phyloP scores from a whole-genome alignment of 2,329 filamentous ascomycete genomes.

The Huntiella savannae region DNA sequence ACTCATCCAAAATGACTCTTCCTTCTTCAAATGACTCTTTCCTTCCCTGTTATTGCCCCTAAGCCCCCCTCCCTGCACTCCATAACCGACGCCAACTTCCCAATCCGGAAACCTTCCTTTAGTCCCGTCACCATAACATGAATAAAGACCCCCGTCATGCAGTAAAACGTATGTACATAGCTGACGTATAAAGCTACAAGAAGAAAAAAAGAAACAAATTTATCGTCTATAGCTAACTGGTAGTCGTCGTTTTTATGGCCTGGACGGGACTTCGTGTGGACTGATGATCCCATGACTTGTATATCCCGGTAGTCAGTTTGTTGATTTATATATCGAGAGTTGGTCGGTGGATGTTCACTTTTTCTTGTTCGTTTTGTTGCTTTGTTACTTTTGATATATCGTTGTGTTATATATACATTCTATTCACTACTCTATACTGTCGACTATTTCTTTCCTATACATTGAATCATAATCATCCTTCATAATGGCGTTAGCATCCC shows the following conservation, averaged over 20 bases:
- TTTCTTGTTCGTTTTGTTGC: background rate
- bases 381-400: background rate
- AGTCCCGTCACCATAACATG: background rate
- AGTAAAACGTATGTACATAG: too few relatives aligned
- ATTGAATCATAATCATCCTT: background rate
- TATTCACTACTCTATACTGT: background rate
- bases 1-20: too few relatives aligned
- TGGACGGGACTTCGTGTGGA: background rate
- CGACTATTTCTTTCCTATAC: background rate
- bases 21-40: too few relatives aligned
- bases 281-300: too few relatives aligned
- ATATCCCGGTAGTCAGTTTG: background rate
- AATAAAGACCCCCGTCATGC: too few relatives aligned
- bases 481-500: constrained; percentile 5
- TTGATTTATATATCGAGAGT: constrained; percentile 1
- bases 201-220: too few relatives aligned
- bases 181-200: too few relatives aligned
- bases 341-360: background rate
- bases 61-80: background rate
- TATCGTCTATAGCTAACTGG: too few relatives aligned
- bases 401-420: background rate
- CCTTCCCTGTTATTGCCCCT: background rate
- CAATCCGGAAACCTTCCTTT: background rate
- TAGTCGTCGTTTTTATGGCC: background rate
- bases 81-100: background rate